phyloP scores from a whole-genome alignment of 805 yeast species.

The Hanseniaspora guilliermondii region DNA sequence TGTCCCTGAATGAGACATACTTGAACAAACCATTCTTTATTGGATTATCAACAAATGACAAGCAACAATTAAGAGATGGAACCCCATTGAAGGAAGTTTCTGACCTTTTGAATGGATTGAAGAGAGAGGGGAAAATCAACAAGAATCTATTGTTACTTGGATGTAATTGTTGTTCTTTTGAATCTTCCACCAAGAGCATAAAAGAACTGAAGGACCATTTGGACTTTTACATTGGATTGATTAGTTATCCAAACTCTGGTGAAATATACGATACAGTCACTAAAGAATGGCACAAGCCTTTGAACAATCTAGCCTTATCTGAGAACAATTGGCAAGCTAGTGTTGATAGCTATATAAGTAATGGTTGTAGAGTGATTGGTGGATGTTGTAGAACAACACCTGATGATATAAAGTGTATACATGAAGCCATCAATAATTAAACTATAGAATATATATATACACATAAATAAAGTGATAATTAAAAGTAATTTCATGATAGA shows the following conservation, averaged over 20 bases:
- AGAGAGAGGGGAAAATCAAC: background rate
- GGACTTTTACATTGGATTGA: constrained; percentile 8
- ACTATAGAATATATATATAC: background rate
- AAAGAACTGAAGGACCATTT: background rate
- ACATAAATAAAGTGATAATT: no score
- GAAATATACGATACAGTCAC: constrained; percentile 43
- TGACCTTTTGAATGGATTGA: background rate
- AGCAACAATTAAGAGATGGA: constrained; percentile 38
- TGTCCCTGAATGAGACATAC: constrained; percentile 27
- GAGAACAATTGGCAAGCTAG: constrained; percentile 28
- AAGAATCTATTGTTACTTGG: constrained; percentile 30
- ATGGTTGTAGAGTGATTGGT: constrained; percentile 44
- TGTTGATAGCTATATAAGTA: constrained; percentile 16
- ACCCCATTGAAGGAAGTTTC: constrained; percentile 23
- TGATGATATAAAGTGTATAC: constrained; percentile 23
- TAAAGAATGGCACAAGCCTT: constrained; percentile 32
- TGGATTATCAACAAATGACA: constrained; percentile 32
- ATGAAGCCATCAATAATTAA: background rate
- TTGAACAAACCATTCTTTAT: constrained; percentile 37
- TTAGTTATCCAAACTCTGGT: constrained; percentile 64
- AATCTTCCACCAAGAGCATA: constrained; percentile 1
- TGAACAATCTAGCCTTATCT: constrained; percentile 13
- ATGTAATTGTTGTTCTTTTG: constrained; percentile 48
- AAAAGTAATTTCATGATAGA: no score
- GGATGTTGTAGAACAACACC: constrained; percentile 71